Base-by-base conservation (phyloP, 2,329 filamentous ascomycete species). In the Bimuria novae-zelandiae region DNA sequence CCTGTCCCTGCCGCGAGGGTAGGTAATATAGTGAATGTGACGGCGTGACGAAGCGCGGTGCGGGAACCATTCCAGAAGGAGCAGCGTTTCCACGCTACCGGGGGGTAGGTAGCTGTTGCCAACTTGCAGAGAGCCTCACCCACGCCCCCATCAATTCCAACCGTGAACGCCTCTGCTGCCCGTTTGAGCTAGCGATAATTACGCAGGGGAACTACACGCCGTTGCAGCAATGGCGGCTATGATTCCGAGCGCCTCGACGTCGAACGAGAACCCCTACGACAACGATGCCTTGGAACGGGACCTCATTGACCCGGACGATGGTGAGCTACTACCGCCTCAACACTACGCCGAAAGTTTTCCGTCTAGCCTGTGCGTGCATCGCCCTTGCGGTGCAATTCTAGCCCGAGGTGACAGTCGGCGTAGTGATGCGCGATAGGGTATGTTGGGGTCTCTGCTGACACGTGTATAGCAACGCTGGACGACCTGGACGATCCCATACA, bases 401-500 rank as follows among this genome's bases (percentile, higher is more conserved):
- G n/a, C n/a, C n/a, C n/a, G n/a, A n/a, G n/a, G n/a, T n/a, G n/a
- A n/a, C 22, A 14, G 16, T 32, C 21, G 32, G 44, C 16, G 32
- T 4, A 23, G 33, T 21, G 44, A 41, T 55, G 35, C 10, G 4
- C 10, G 11, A n/a, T 42, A 37, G 7, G 12, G 7, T 7, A 35
- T 32, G 21, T 14, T 35, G 41, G 39, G 25, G 22, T 11, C 27
- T 14, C 36, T 51, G 39, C 55, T 64, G 55, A 57, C 50, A 19
- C 11, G 25, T 49, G 39, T 54, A 60, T 54, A 90, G 90, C 89
- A 68, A 90, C 92, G 64, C 86, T 97, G 68, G 89, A 94, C 75
- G 92, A 97, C 73, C 91, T 96, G 68, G 92, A 97, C 69, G 92
- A 97, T 76, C 92, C 92, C 35, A 82, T 94, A 60, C 80, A 83